Evolutionary conservation across 2,329 filamentous ascomycete species (phyloP), one percentile per base, ranked within the genome.

Genomic region (Grosmannia serpens): DNA sequence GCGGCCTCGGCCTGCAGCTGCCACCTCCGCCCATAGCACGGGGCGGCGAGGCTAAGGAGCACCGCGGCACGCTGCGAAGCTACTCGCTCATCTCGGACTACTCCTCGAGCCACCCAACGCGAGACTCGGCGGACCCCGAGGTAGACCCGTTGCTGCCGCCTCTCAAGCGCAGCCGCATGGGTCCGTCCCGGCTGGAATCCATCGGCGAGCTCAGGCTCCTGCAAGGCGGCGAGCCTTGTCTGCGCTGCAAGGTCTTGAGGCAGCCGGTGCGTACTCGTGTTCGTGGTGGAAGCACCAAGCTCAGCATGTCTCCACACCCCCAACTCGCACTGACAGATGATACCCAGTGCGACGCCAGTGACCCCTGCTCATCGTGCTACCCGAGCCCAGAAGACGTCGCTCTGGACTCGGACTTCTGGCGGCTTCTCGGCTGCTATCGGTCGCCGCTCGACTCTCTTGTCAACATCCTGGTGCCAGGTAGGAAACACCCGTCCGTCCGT

Each of bases 191-290:
- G 27, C 69, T 83, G 1, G 74, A 82, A 64, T 83, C 80, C 22
- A 83, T 83, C 52, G 79, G 76, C 49, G 80, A 83, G 66, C 72
- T 83, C 4, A 74, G 73, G 47, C 71, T 83, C 10, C 70, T 78
- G 22, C 74, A 73, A 46, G 75, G 78, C 41, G 67, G 71, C 20
- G 74, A 74, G 20, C 73, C 75, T 17, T 83, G 80, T 64, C 70
- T 83, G 47, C 76, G 77, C 49, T 83, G 80, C 65, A 76, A 72
- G 65, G 68, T 75, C 10, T 65, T 73, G 35, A 74, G 74, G 51
- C 74, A 73, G 65, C 70, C 72, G 64, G 79, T 82, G 72, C 35
- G 35, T 38, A 4, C 13, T 38, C 15, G 59, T 31, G 13, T 46
- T 5, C 24, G 22, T 26, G 8, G 7, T 27, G 22, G 6, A 31